A percentile compares a stretch with the other conserved stretches of the same genome.
Conservation (phyloP, 805 yeast species). For the Myxozyma geophila region DNA sequence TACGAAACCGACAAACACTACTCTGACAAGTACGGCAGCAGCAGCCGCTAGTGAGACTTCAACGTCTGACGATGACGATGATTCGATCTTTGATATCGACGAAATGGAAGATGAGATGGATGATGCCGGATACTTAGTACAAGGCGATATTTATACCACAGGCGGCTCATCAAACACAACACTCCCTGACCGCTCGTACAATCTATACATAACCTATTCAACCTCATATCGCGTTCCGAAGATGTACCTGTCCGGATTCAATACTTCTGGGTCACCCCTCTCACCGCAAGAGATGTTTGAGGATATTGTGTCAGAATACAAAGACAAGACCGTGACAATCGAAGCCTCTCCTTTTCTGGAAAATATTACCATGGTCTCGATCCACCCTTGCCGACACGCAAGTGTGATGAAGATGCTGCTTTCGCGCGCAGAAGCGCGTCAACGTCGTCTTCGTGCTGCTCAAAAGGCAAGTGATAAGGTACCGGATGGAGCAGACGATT, state of each 20-base stretch:
- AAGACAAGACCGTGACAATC: slow-evolving; percentile 94
- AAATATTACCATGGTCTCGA: slow-evolving; percentile 76
- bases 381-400: slow-evolving; percentile 96
- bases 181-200: slow-evolving; percentile 64
- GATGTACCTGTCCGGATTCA: slow-evolving; percentile 87
- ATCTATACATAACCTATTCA: slow-evolving; percentile 87
- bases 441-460: slow-evolving; percentile 25
- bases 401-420: slow-evolving; percentile 89
- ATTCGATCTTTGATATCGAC: slow-evolving; percentile 30
- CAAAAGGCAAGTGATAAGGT: slow-evolving; percentile 4
- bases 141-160: background rate
- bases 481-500: slow-evolving; percentile 20
- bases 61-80: slow-evolving; percentile 20
- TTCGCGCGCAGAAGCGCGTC: slow-evolving; percentile 61
- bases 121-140: slow-evolving; percentile 30
- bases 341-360: slow-evolving; percentile 82
- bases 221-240: slow-evolving; percentile 96
- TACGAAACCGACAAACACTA: background rate
- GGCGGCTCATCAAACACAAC: slow-evolving; percentile 35
- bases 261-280: slow-evolving; percentile 80
- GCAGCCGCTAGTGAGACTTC: background rate
- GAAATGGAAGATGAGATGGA: slow-evolving; percentile 35
- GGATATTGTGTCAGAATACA: slow-evolving; percentile 88
- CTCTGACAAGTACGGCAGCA: background rate
- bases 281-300: slow-evolving; percentile 91